Percentiles rank a stretch among this genome's conserved stretches.
These are phyloP conservation scores for Phyllostachys edulis DNA, from an alignment of 176 grass and related monocot species.

Conservation along the genomic window DNA sequence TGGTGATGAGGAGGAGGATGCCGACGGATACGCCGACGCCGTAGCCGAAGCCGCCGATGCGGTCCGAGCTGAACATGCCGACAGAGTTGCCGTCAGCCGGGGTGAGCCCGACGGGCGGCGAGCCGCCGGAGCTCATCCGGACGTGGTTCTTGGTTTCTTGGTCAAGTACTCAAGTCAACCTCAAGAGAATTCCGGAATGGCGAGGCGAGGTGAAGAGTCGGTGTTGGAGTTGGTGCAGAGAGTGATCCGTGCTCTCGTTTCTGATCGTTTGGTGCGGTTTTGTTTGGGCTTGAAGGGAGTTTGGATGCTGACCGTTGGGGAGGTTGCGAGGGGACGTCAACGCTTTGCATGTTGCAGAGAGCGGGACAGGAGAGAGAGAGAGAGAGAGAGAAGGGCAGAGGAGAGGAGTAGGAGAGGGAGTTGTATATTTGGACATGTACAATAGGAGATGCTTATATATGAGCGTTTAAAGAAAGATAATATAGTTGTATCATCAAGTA, in stretches of 20 bases:
- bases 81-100: slow-evolving; percentile 29
- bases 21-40: slow-evolving; percentile 85
- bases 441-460: no score
- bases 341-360: slow-evolving; percentile 51
- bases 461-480: no score
- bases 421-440: no score
- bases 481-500: no score
- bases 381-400: neutral
- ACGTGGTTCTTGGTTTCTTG: neutral
- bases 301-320: slow-evolving; percentile 29
- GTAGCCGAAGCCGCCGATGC: slow-evolving; percentile 74
- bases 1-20: slow-evolving; percentile 89
- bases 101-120: slow-evolving; percentile 26
- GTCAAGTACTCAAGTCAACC: neutral
- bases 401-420: neutral
- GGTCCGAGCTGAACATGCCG: slow-evolving; percentile 67
- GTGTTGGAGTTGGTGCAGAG: slow-evolving; percentile 16
- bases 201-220: slow-evolving; percentile 35
- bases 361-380: neutral
- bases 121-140: slow-evolving; percentile 25
- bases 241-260: neutral
- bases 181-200: neutral
- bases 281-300: slow-evolving; percentile 42
- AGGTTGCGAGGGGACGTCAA: slow-evolving; percentile 49
- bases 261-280: slow-evolving; percentile 39